Evolutionary conservation across 257 asterid species (phyloP), one percentile per base, ranked within the genome.

Genomic region (Solanum gracilifrons): DNA sequence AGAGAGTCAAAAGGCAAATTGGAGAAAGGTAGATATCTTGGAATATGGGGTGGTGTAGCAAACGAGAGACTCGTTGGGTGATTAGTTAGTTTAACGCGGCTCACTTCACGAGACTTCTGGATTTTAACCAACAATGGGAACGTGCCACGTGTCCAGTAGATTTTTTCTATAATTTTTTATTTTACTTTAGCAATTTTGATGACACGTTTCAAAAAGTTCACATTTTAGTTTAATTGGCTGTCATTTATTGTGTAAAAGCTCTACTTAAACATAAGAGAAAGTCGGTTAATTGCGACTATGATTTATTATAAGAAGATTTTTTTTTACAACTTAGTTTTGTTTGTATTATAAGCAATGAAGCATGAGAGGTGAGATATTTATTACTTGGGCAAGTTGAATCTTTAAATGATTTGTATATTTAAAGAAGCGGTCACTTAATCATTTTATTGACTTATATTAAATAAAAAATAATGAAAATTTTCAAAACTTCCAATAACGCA

Each of bases 81-180:
- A 25, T 79, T 31, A 48, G 72, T 86, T 73, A 74, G 87, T 74
- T 79, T 16, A 25, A 48, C 84, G 69, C 88, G 85, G 87, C 90
- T 33, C 23, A 11, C 21, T 87, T 89, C 91, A 87, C 91, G 90
- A 84, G 89, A 29, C 6, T 51, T 55, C 68, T 39, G 23, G 71
- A 74, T 41, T 77, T n/a, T 20, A 32, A 43, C 68, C 16, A 43
- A n/a, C 80, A n/a, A 60, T 84, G 21, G 46, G 37, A 80, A 35
- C 6, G 62, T 75, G 92, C 88, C 90, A 86, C 90, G 88, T 73
- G 85, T 83, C 58, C 58, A 29, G 21, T 18, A 62, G 33, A 13
- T 41, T 29, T 16, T 79, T 43, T 79, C n/a, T 23, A 3, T 7
- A 55, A 23, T 25, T 3, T 1, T 32, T 75, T 36, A 5, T 36